A percentile compares a stretch with the other conserved stretches of the same genome.
phyloP scores from a whole-genome alignment of 1,139 yeast genomes.

The Scheffersomyces titani region DNA sequence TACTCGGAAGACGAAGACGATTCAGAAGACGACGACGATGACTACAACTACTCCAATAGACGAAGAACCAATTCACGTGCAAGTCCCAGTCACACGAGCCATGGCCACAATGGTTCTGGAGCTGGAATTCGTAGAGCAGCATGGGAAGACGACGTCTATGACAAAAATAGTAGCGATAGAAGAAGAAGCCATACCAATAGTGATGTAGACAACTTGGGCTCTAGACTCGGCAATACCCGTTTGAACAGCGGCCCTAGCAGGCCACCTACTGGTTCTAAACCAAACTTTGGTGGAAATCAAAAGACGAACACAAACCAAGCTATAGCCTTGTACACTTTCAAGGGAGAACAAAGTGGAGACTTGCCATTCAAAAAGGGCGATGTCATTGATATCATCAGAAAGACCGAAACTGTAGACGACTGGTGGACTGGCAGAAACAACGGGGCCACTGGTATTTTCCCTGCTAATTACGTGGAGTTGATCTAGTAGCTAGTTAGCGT shows the following conservation, averaged over 20 bases:
- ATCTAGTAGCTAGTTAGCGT: constrained; percentile 36
- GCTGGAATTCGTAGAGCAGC: constrained; percentile 33
- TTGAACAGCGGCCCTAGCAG: constrained; percentile 35
- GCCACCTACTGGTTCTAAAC: constrained; percentile 51
- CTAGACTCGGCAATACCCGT: constrained; percentile 33
- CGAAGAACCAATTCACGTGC: constrained; percentile 9
- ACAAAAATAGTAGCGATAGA: constrained; percentile 36
- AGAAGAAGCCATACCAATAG: constrained; percentile 25
- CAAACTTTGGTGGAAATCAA: constrained; percentile 47
- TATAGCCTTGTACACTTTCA: constrained; percentile 83
- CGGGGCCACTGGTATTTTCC: constrained; percentile 88
- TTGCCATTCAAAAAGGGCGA: constrained; percentile 93
- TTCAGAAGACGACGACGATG: constrained; percentile 34
- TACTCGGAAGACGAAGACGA: constrained; percentile 44
- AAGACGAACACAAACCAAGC: constrained; percentile 69
- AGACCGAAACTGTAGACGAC: constrained; percentile 85
- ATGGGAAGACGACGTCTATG: constrained; percentile 89
- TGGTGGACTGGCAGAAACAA: constrained; percentile 98
- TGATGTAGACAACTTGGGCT: constrained; percentile 38
- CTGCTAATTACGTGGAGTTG: constrained; percentile 93
- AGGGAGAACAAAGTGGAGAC: constrained; percentile 91
- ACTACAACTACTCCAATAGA: constrained; percentile 17
- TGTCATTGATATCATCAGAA: constrained; percentile 83
- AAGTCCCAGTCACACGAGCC: not conserved
- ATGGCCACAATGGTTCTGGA: not conserved